Evolutionary conservation across 805 yeast genomes (phyloP), one percentile per base, ranked within the genome.

Genomic region (Yarrowia divulgata): DNA sequence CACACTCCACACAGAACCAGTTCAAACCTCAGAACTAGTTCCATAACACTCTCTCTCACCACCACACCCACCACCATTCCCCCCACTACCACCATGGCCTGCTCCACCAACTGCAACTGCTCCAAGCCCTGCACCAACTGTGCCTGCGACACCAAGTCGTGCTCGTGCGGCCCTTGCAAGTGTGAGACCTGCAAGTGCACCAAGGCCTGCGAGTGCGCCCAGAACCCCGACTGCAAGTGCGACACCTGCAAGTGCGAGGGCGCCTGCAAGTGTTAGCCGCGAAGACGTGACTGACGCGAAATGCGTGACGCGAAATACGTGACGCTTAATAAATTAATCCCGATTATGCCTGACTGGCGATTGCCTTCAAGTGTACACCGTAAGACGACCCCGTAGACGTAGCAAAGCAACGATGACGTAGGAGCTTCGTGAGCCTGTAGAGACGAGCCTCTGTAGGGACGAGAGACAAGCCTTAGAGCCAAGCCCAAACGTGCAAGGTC

Each of bases 91-190:
- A 48, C 9, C 16, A n/a, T 67, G 69, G 55, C 68, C 69, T 64
- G 69, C 70, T 69, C 69, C 46, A 64, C 70, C 69, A 54, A 52
- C 60, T 67, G 70, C 50, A 43, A 67, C 54, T 64, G 69, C 70
- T 32, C 66, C 69, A 60, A 43, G 54, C 68, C 68, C 46, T 63
- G 68, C 68, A 63, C 57, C 57, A 63, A 63, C 57, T 63, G 68
- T 23, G 57, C 43, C 57, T 63, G 68, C 23, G 64, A 57, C 66
- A 63, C 68, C 46, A 49, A 63, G 55, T 13, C 55, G 13, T 63
- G 68, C 46, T 37, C 68, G 7, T 63, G 68, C 18, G 68, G 48
- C 14, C 55, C 55, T 13, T 63, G 68, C 57, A 29, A 48, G 46
- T 63, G 68, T 48, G 46, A 19, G 32, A 14, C 68, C 32, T 63